Evolutionary conservation across 2,329 filamentous ascomycete genomes (phyloP), one percentile per base, ranked within the genome.

Genomic region (Xylariaceae sp.): DNA sequence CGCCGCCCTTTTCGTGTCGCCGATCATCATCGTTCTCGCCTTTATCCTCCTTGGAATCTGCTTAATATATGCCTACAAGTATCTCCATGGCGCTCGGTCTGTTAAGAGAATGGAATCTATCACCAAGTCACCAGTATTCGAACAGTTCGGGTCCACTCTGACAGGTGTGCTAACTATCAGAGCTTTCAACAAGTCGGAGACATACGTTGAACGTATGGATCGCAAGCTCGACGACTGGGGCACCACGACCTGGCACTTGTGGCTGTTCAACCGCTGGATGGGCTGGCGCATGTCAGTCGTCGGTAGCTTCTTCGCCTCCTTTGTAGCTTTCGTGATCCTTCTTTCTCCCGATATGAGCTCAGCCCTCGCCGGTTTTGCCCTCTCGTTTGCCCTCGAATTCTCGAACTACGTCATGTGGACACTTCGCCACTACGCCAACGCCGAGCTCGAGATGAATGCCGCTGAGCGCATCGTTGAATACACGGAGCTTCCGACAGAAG

Each of bases 381-480:
- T 92, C 36, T 81, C 81, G 2, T 91, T 91, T 65, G 81, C 86
- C 0, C 72, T 91, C 30, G 81, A 87, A 48, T 89, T 90, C 62
- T 80, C 83, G 0, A 68, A 68, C 14, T 75, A 76, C 7, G 78
- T 90, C 47, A 78, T 85, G 43, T 87, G 81, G 54, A 56, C 55
- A 4, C 50, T 59, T 10, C 53, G 57, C 1, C 57, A 59, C 40
- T 59, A 59, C 61, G 78, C 86, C 0, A 83, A 81, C 53, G 71
- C 90, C 17, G 88, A 92, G 63, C 71, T 91, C 4, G 82, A 88
- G 61, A 90, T 91, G 85, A 90, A 90, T 60, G 81, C 86, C 0
- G 83, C 84, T 0, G 88, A 92, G 68, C 76, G 88, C 30, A 81
- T 92, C 22, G 73, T 89, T 5, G 88, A 91, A 64, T 92, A 91